Evolutionary conservation across 805 yeast genomes (phyloP).

Genomic region (Lipomyces spencermartinsiae): DNA sequence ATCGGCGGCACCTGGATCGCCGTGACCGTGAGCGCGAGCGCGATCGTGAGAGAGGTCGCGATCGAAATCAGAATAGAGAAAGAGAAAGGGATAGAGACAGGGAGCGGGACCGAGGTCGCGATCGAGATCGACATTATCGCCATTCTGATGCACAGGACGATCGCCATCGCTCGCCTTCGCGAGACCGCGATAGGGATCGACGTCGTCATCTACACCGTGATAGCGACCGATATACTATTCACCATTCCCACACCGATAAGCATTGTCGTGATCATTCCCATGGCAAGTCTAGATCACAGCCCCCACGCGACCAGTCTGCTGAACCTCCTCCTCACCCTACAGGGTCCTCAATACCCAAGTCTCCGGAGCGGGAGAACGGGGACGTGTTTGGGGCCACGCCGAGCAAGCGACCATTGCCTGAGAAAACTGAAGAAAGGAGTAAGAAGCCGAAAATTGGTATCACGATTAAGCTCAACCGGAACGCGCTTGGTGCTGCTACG

Average conservation of each 20-base stretch:
- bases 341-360: neutral
- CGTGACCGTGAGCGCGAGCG: conserved; percentile 15
- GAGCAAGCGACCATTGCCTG: neutral
- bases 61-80: conserved; percentile 12
- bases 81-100: conserved; percentile 6
- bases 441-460: neutral
- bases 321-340: neutral
- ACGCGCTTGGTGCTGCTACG: neutral
- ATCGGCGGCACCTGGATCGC: conserved; percentile 4
- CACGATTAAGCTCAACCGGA: neutral
- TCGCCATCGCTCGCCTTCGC: neutral
- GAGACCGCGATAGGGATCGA: conserved; percentile 9
- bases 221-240: neutral
- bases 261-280: neutral
- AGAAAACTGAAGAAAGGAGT: neutral
- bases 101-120: neutral
- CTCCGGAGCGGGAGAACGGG: neutral
- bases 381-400: neutral
- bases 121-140: neutral
- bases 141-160: neutral
- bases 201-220: neutral
- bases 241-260: neutral
- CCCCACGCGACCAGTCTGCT: conserved; percentile 3
- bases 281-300: neutral
- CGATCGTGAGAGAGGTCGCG: conserved; percentile 19